Evolutionary conservation across 805 yeast species (phyloP).

Genomic region (Candida boidinii): DNA sequence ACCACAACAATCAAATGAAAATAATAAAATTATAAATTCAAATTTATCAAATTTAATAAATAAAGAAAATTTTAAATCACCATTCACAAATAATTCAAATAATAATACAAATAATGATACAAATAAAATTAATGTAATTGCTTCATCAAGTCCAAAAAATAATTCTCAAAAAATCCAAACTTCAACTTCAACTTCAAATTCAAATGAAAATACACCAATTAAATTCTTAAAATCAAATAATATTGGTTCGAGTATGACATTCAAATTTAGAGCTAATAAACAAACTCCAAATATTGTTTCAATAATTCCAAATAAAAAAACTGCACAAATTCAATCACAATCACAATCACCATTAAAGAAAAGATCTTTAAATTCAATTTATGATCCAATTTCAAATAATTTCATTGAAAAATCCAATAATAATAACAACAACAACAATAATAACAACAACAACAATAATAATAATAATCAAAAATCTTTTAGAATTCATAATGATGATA

Average conservation of each 20-base stretch:
- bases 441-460: slow-evolving; percentile 23
- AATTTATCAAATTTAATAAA: too few species aligned
- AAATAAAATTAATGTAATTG: slow-evolving; percentile 1
- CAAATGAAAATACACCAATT: background rate
- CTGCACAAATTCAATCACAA: too few species aligned
- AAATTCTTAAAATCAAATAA: background rate
- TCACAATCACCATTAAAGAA: too few species aligned
- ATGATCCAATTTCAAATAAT: background rate
- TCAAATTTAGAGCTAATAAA: slow-evolving; percentile 24
- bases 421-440: slow-evolving; percentile 2
- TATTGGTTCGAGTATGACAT: slow-evolving; percentile 23
- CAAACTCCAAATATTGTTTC: slow-evolving; percentile 18
- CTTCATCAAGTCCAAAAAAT: background rate
- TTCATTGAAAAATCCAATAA: background rate
- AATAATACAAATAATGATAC: background rate
- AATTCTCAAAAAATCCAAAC: slow-evolving; percentile 2
- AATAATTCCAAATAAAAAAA: slow-evolving; percentile 19
- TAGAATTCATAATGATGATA: too few species aligned
- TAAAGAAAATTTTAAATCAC: too few species aligned
- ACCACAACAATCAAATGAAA: background rate
- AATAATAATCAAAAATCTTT: slow-evolving; percentile 7
- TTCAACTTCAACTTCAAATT: slow-evolving; percentile 2
- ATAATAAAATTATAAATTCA: too few species aligned
- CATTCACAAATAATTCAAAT: background rate
- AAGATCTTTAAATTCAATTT: slow-evolving; percentile 7